A percentile compares a stretch with the other conserved stretches of the same genome.
Evolutionary conservation across 306 rosid species (phyloP).

Genomic region (Quillaja saponaria): DNA sequence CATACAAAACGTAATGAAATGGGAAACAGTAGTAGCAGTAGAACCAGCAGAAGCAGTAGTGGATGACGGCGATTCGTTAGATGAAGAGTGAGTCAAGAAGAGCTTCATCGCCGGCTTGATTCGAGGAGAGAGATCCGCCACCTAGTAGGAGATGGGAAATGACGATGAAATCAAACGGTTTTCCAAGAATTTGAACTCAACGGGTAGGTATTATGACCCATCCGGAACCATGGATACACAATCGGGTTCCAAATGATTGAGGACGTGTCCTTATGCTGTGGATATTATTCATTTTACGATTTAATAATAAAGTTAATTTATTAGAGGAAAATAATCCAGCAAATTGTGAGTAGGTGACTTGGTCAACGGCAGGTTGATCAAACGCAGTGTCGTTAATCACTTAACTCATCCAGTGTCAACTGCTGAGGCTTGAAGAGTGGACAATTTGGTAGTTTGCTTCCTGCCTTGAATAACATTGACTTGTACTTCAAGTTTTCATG

Average conservation of each 20-base stretch:
- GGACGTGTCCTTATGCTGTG: too few species aligned
- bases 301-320: too few species aligned
- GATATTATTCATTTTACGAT: too few species aligned
- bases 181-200: background rate
- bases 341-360: too few species aligned
- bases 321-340: too few species aligned
- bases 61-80: background rate
- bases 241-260: too few species aligned
- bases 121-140: conserved; percentile 22
- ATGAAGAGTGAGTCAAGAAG: background rate
- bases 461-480: too few species aligned
- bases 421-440: too few species aligned
- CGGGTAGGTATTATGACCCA: background rate
- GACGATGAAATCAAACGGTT: background rate
- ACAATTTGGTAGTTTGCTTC: too few species aligned
- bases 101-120: conserved; percentile 4
- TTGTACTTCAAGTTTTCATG: background rate
- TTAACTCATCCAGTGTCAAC: background rate
- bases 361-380: too few species aligned
- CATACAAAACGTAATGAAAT: background rate
- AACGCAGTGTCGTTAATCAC: too few species aligned
- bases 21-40: background rate
- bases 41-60: background rate
- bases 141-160: background rate
- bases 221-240: background rate